These are phyloP conservation scores for Parathielavia appendiculata DNA, from an alignment of 495 filamentous ascomycete species.

Conservation along the genomic window DNA sequence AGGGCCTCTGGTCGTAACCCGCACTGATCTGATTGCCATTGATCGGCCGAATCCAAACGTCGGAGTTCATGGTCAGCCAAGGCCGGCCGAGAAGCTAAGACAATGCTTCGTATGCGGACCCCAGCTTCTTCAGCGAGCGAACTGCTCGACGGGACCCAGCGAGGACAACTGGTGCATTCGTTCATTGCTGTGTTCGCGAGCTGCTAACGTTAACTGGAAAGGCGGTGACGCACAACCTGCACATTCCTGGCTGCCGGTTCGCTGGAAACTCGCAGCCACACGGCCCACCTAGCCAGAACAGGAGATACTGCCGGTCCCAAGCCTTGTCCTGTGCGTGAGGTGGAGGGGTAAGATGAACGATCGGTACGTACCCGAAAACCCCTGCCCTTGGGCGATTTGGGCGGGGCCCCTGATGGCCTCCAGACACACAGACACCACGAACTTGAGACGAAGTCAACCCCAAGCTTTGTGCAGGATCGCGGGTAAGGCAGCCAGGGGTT, in stretches of 20 bases:
- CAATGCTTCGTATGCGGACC: constrained; percentile 8
- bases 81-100: constrained; percentile 1
- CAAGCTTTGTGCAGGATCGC: constrained; percentile 31
- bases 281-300: constrained; percentile 28
- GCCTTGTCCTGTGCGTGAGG: constrained; percentile 18
- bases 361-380: constrained; percentile 20
- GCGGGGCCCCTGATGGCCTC: constrained; percentile 27
- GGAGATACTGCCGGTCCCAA: constrained; percentile 29
- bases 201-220: constrained; percentile 19
- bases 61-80: constrained; percentile 22
- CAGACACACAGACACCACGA: constrained; percentile 24
- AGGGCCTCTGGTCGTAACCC: constrained; percentile 18
- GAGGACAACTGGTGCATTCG: constrained; percentile 14
- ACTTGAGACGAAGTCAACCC: constrained; percentile 48
- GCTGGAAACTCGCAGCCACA: constrained; percentile 24
- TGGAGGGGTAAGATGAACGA: constrained; percentile 11
- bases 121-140: neutral
- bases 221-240: constrained; percentile 18
- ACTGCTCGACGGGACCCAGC: neutral
- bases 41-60: constrained; percentile 34
- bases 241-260: constrained; percentile 17
- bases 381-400: constrained; percentile 30
- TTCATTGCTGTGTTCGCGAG: constrained; percentile 21
- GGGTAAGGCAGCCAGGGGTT: constrained; percentile 31
- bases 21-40: constrained; percentile 28